Evolutionary conservation across 192 early-diverging fungal genomes (phyloP).

Genomic region (Gryganskiella cystojenkinii): DNA sequence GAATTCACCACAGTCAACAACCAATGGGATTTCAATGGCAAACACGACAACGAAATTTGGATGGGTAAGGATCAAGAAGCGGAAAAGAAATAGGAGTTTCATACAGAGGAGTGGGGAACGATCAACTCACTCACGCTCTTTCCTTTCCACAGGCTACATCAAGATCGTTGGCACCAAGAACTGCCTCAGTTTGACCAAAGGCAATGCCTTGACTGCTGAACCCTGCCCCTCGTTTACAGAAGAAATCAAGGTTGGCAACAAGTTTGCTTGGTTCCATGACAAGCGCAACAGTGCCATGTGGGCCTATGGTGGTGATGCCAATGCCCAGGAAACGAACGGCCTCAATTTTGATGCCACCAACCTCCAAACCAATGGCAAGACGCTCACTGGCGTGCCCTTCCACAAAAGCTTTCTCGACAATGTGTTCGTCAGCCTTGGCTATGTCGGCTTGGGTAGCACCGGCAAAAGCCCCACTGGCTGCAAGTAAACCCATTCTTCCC

Average conservation of each 20-base stretch:
- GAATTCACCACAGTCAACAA: conserved; percentile 28
- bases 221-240: conserved; percentile 33
- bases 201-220: conserved; percentile 8
- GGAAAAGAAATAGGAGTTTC: conserved; percentile 1
- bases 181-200: conserved; percentile 24
- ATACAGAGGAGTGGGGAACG: conserved; percentile 5
- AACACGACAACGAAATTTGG: conserved; percentile 14
- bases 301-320: conserved; percentile 40
- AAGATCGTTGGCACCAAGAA: conserved; percentile 10
- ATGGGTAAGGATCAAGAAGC: not conserved
- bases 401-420: conserved; percentile 17
- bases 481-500: not conserved
- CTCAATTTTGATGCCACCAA: conserved; percentile 17
- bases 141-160: conserved; percentile 21
- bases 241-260: conserved; percentile 38
- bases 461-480: conserved; percentile 3
- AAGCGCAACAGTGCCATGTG: conserved; percentile 46
- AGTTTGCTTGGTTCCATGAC: conserved; percentile 50
- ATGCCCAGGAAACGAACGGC: conserved; percentile 28
- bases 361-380: conserved; percentile 34
- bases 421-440: conserved; percentile 6
- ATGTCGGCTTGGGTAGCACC: conserved; percentile 4
- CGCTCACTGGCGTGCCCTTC: conserved; percentile 17
- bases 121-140: not conserved
- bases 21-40: conserved; percentile 40